These are phyloP conservation scores for Colletotrichum camelliae DNA, from an alignment of 2,329 filamentous ascomycete species.

Conservation along the genomic window DNA sequence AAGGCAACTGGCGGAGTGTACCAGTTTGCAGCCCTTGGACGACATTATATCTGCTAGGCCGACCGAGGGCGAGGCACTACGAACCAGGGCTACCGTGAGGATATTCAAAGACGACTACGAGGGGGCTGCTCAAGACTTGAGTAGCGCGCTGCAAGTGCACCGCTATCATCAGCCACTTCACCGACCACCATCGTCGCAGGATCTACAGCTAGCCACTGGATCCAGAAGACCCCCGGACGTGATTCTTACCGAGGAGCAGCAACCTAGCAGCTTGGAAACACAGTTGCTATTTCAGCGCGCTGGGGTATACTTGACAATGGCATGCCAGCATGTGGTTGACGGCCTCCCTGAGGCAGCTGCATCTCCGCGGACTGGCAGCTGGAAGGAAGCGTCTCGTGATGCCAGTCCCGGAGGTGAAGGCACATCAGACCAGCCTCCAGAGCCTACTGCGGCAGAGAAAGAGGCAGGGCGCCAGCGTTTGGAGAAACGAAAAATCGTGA, in stretches of 20 bases:
- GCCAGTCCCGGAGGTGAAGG: background rate
- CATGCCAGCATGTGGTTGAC: conserved; percentile 67
- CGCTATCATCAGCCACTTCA: conserved; percentile 61
- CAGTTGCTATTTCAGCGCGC: conserved; percentile 81
- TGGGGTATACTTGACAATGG: conserved; percentile 73
- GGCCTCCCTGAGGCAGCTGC: conserved; percentile 46
- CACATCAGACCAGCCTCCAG: background rate
- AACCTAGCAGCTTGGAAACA: conserved; percentile 76
- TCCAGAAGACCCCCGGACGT: conserved; percentile 36
- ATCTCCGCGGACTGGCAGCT: background rate
- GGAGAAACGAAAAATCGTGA: conserved; percentile 71
- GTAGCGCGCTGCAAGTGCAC: conserved; percentile 63
- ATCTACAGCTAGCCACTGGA: conserved; percentile 45
- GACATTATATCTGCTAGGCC: conserved; percentile 71
- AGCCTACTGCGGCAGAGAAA: conserved; percentile 46
- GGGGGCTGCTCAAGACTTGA: conserved; percentile 74
- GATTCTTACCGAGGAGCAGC: conserved; percentile 48
- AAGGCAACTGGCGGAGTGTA: conserved; percentile 74
- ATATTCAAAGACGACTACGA: conserved; percentile 78
- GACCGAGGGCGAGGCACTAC: conserved; percentile 68
- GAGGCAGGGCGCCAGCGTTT: conserved; percentile 39
- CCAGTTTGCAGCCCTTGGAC: conserved; percentile 69
- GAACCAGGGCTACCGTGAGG: conserved; percentile 76
- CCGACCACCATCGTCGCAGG: conserved; percentile 46
- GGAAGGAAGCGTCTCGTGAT: background rate